Base-by-base conservation (phyloP, 148 eudicot genomes). In the Nepenthes mirabilis region DNA sequence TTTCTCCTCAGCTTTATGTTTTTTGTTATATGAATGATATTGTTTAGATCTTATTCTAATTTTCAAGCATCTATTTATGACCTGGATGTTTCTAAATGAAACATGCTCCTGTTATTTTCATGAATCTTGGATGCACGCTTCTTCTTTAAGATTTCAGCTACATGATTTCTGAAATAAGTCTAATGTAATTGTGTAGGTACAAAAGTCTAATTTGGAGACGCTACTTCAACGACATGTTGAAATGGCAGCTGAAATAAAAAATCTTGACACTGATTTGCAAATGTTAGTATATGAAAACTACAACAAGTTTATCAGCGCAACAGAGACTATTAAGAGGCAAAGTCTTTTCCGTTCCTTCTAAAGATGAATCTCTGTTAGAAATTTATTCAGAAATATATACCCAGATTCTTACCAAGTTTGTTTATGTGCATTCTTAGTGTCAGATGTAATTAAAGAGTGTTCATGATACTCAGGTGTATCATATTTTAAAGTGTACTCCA, bases 161-260 rank as follows among this genome's bases (percentile, higher is more conserved):
- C 37, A 13, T 9, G 9, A 10, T 34, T 34, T 32, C 58, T 13
- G 8, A 55, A 0, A 6, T 49, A 2, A 5, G 6, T 45, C 36
- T 14, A 52, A 34, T 65, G 43, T 66, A n/a, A 36, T 55, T 52
- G 57, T 58, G 61, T 60, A 93, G 99, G 88, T 89, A 43, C 87
- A 86, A 63, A 93, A 93, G 72, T 79, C 95, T 40, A 88, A 86
- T 69, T 63, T 93, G 77, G 99, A 93, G 70, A 80, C 82, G 11
- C 73, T 93, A 60, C 99, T 93, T 75, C 91, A 89, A 73, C 82
- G 80, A 55, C 99, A 93, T 75, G 96, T 93, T 51, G 95, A 93
- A 81, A 86, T 93, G 99, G 99, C 99, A 60, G 95, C 99, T 67
- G 99, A 93, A 71, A 89, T 86, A 56, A 93, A 93, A 64, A 93